Evolutionary conservation across 257 asterid genomes (phyloP).

Genomic region (Osmanthus fragrans): DNA sequence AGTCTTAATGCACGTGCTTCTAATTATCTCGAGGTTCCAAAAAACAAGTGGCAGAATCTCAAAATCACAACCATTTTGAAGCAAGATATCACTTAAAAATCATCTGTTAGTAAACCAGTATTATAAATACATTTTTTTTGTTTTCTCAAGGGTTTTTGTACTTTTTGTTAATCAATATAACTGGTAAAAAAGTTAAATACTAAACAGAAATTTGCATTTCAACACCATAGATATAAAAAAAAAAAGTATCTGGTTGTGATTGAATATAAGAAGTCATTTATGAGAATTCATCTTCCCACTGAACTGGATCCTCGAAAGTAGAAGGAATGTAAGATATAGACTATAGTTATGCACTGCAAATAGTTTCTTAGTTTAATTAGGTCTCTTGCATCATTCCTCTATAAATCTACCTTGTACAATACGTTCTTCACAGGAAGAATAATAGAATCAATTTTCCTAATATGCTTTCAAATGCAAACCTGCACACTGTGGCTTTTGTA

Average conservation of each 20-base stretch:
- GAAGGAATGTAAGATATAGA: no score
- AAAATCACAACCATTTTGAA: neutral
- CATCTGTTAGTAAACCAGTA: no score
- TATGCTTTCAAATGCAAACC: conserved; percentile 33
- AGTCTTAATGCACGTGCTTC: neutral
- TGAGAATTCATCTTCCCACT: neutral
- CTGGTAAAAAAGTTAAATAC: neutral
- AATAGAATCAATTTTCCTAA: neutral
- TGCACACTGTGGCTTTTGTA: conserved; percentile 61
- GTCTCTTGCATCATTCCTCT: no score
- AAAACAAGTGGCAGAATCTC: neutral
- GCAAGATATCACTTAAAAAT: neutral
- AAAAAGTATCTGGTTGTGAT: neutral
- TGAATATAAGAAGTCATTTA: neutral
- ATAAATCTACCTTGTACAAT: neutral
- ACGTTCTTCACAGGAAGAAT: neutral
- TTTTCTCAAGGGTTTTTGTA: neutral
- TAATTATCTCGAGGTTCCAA: neutral
- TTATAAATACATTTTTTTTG: no score
- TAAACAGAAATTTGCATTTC: no score
- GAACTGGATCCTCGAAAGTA: neutral
- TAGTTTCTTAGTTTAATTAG: no score
- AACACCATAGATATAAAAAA: neutral
- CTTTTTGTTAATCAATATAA: neutral
- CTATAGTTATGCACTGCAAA: neutral